Evolutionary conservation across 2,329 filamentous ascomycete species (phyloP).

Genomic region (Orbilia ellipsospora): DNA sequence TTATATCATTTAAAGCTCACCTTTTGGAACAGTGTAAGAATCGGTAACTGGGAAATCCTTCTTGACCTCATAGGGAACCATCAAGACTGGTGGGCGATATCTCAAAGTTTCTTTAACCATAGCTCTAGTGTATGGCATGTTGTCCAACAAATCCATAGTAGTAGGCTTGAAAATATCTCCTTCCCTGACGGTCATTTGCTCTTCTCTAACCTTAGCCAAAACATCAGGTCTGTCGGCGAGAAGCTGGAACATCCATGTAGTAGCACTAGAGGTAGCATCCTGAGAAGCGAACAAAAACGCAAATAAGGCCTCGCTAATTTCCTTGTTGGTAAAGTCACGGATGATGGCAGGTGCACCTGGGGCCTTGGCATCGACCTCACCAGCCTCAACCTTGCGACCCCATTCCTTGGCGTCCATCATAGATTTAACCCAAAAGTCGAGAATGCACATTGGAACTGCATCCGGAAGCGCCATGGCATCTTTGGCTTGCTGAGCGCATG

Average conservation of each 20-base stretch:
- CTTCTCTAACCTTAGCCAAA: conserved; percentile 87
- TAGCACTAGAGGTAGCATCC: conserved; percentile 92
- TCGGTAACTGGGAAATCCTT: conserved; percentile 92
- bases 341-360: conserved; percentile 78
- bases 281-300: conserved; percentile 98
- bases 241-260: conserved; percentile 94
- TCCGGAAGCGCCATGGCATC: conserved; percentile 84
- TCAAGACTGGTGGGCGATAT: conserved; percentile 94
- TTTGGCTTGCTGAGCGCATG: conserved; percentile 93
- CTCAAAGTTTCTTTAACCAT: conserved; percentile 91
- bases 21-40: conserved; percentile 91
- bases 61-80: conserved; percentile 96
- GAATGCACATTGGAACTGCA: conserved; percentile 87
- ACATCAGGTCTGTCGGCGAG: conserved; percentile 94
- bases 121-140: conserved; percentile 87
- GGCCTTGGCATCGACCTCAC: conserved; percentile 68
- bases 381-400: conserved; percentile 79
- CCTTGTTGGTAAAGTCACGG: conserved; percentile 86
- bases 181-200: conserved; percentile 81
- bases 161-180: conserved; percentile 77
- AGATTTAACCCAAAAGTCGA: conserved; percentile 91
- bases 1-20: conserved; percentile 61
- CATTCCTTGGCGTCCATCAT: conserved; percentile 88
- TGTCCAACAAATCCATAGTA: conserved; percentile 86
- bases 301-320: conserved; percentile 93